Percentiles rank a stretch among this genome's conserved stretches.
These are phyloP conservation scores for Ceriops tagal DNA, from an alignment of 345 rosid genomes.

Conservation along the genomic window DNA sequence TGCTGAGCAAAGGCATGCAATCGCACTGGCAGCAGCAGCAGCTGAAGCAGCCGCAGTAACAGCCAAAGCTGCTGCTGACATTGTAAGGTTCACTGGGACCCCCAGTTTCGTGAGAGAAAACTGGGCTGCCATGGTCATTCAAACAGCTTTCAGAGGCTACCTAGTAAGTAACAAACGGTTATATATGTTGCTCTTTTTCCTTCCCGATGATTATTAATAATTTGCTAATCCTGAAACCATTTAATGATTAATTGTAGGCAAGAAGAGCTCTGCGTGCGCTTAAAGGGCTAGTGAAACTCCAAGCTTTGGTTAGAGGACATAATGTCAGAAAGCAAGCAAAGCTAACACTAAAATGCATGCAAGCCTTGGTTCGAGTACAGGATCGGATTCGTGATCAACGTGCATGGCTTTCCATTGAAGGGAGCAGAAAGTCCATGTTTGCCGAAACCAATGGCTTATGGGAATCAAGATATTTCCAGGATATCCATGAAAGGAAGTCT, in stretches of 20 bases:
- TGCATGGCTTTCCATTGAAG: conserved; percentile 22
- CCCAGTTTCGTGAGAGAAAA: conserved; percentile 4
- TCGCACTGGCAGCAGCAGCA: conserved; percentile 11
- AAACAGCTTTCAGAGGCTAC: conserved; percentile 31
- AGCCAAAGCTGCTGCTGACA: conserved; percentile 15
- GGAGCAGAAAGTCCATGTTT: conserved; percentile 23
- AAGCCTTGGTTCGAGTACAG: conserved; percentile 29
- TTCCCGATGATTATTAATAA: background rate
- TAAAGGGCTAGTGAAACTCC: conserved; percentile 32
- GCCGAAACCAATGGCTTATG: conserved; percentile 16
- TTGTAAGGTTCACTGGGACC: conserved; percentile 20
- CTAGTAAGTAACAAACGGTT: conserved; percentile 18
- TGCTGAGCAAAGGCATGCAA: conserved; percentile 11
- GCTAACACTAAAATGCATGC: conserved; percentile 24
- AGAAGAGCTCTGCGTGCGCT: conserved; percentile 28
- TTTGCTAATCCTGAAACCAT: background rate
- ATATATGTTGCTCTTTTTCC: background rate
- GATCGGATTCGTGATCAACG: conserved; percentile 21
- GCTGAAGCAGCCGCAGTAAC: conserved; percentile 18
- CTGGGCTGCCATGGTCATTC: conserved; percentile 25
- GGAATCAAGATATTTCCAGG: conserved; percentile 15
- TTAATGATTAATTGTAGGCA: conserved; percentile 13
- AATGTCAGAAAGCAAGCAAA: conserved; percentile 28
- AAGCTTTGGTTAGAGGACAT: conserved; percentile 30
- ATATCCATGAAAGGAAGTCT: conserved; percentile 17